phyloP scores from a whole-genome alignment of 495 filamentous ascomycete genomes.

The Immersiella caudata region DNA sequence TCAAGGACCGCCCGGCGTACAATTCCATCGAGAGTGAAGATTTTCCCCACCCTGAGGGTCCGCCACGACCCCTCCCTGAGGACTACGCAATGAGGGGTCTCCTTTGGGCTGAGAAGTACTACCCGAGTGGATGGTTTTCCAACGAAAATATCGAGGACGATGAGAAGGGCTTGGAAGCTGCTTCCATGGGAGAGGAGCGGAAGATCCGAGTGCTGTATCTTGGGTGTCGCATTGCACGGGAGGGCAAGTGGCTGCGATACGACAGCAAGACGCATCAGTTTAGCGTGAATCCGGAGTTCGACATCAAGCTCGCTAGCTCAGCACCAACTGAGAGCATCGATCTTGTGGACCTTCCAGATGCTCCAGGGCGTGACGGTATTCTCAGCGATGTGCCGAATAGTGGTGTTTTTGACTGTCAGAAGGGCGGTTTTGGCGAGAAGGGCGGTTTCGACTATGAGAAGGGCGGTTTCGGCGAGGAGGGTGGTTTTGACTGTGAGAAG shows the following conservation, averaged over 20 bases:
- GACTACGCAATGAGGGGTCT: slow-evolving; percentile 7
- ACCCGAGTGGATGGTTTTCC: slow-evolving; percentile 61
- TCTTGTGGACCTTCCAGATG: no score
- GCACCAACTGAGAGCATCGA: no score
- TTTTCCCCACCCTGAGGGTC: not conserved
- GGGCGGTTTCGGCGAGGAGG: no score
- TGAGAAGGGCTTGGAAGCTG: slow-evolving; percentile 69
- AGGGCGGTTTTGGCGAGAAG: no score
- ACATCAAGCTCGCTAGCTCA: no score
- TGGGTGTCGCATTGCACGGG: slow-evolving; percentile 52
- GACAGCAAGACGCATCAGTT: slow-evolving; percentile 37
- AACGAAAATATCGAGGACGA: slow-evolving; percentile 74
- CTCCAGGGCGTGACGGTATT: no score
- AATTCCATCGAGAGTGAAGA: not conserved
- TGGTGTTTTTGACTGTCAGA: no score
- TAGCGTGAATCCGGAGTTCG: no score
- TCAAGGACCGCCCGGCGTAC: not conserved
- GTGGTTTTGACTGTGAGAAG: no score
- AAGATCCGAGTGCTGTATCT: slow-evolving; percentile 76
- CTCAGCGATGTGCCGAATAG: no score
- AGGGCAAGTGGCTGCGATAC: slow-evolving; percentile 42
- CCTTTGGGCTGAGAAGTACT: not conserved
- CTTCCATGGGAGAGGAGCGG: slow-evolving; percentile 63
- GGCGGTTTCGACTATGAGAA: no score
- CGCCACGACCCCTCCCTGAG: not conserved